Base-by-base conservation (phyloP, 2,329 filamentous ascomycete genomes). In the Colletotrichum graminicola region DNA sequence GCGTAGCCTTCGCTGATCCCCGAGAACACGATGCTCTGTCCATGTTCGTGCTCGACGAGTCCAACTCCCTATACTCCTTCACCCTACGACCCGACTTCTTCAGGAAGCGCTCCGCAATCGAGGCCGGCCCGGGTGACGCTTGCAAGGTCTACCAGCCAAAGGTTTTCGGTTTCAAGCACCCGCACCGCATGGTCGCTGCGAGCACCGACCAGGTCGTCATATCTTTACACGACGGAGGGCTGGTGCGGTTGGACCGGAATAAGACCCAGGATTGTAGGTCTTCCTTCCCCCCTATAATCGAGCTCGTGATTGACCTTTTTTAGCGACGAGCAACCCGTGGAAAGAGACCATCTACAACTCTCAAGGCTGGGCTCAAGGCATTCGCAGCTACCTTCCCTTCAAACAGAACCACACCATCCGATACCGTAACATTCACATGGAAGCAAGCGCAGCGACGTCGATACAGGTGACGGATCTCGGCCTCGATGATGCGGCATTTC, bases 71-170 rank as follows among this genome's bases (percentile, higher is more conserved):
- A 23, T 95, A 95, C 82, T 94, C 93, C 16, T 87, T 99, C 75
- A 92, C 88, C n/a, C 82, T 99, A 61, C 91, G 92, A 71, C 92
- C 93, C 39, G 93, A 96, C 75, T 92, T 93, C 78, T 97, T 98
- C 80, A 88, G 91, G 72, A 91, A 90, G 79, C 86, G 88, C 71
- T 85, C 88, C 0, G 90, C 90, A 26, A 89, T 91, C 21, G 94
- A 97, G 75, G 89, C 91, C 62, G 91, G 92, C 68, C 84, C 94
- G n/a, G 87, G 87, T 43, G 92, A 94, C 66, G 90, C 92, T 80
- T 95, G 92, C 84, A 95, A 93, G 81, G 88, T 90, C 11, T 93
- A 90, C 78, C 82, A 89, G 51, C 91, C 94, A 8, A 88, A 91
- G n/a, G 89, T 92, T 2, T 88, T 98, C 78, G 87, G 87, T 65